Evolutionary conservation across 1,284 basidiomycete genomes (phyloP), one percentile per base, ranked within the genome.

Genomic region (Sparassis latifolia): DNA sequence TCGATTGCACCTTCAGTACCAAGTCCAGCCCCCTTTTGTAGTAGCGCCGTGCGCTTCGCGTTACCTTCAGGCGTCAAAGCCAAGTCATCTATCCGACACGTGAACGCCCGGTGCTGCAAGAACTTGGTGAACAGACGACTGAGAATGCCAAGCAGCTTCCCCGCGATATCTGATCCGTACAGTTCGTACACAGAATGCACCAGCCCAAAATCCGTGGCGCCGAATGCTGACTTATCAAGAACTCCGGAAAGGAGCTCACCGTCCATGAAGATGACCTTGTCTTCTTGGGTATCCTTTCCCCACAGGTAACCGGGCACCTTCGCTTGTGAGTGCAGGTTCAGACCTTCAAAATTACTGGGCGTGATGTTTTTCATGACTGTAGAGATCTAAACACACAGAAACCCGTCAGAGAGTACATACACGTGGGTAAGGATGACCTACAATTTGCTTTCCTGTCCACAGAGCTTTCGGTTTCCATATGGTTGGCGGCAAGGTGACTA

Each of bases 361-460:
- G 91, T 97, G 56, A 99, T 84, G 67, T 99, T 99, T 63, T 83
- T 79, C 52, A 98, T 70, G 38, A 98, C 79, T 1, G 95, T 98
- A 1, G 94, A 95, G 53, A 97, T 89, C 92, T 95, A 56, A 29
- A 10, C 12, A 39, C 46, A 7, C 5, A 35, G 37, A 48, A 50
- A 31, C 44, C 54, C 9, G 55, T 43, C 48, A 38, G 27, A 29
- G 54, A 33, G 42, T 9, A 33, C 10, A 37, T 4, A 7, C 9
- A 7, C n/a, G n/a, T 38, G 9, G 35, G n/a, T 7, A 38, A 9
- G 35, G 35, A 46, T 20, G 32, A 71, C 84, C 69, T 63, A 96
- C 93, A 54, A 99, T 83, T 70, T 99, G 97, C 69, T 99, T 99
- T 50, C 97, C 97, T 0, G 96, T 98, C 97, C 97, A 99, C 51